phyloP scores from a whole-genome alignment of 2,329 filamentous ascomycete species.

The Diaporthe sp. region DNA sequence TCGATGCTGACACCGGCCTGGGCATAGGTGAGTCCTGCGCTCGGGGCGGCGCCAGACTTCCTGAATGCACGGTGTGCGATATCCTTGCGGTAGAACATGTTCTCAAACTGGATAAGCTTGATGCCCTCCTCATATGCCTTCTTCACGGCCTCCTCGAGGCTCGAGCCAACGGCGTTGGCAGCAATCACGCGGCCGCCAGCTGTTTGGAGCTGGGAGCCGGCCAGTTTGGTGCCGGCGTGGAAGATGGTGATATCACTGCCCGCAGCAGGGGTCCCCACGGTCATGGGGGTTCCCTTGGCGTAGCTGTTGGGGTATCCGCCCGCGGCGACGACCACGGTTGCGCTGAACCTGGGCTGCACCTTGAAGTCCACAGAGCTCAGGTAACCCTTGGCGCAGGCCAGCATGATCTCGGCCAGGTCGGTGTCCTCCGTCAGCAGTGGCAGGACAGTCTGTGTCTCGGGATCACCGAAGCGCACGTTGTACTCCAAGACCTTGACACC shows the following conservation, averaged over 20 bases:
- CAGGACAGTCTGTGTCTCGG: constrained; percentile 89
- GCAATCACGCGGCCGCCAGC: constrained; percentile 93
- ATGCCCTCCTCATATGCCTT: constrained; percentile 86
- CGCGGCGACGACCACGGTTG: constrained; percentile 93
- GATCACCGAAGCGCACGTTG: constrained; percentile 93
- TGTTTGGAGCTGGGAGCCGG: constrained; percentile 74
- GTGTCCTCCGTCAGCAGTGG: constrained; percentile 81
- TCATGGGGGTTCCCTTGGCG: constrained; percentile 77
- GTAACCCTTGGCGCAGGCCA: constrained; percentile 82
- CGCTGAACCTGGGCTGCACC: constrained; percentile 77
- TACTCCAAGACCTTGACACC: constrained; percentile 91
- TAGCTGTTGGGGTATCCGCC: constrained; percentile 92
- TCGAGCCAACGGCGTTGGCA: constrained; percentile 79
- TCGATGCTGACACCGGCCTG: constrained; percentile 94
- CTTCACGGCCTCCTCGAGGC: constrained; percentile 83
- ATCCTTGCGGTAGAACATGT: constrained; percentile 92
- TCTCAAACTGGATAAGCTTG: constrained; percentile 81
- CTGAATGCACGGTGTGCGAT: constrained; percentile 84
- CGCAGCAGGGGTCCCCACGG: constrained; percentile 55
- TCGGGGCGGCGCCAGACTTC: constrained; percentile 42
- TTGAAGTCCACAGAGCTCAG: constrained; percentile 77
- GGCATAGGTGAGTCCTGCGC: constrained; percentile 81
- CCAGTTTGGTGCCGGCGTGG: constrained; percentile 86
- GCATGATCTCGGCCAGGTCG: constrained; percentile 89
- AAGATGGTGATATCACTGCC: constrained; percentile 78